These are phyloP conservation scores for Puccinia coronata DNA, from an alignment of 1,284 basidiomycete species.

Conservation along the genomic window DNA sequence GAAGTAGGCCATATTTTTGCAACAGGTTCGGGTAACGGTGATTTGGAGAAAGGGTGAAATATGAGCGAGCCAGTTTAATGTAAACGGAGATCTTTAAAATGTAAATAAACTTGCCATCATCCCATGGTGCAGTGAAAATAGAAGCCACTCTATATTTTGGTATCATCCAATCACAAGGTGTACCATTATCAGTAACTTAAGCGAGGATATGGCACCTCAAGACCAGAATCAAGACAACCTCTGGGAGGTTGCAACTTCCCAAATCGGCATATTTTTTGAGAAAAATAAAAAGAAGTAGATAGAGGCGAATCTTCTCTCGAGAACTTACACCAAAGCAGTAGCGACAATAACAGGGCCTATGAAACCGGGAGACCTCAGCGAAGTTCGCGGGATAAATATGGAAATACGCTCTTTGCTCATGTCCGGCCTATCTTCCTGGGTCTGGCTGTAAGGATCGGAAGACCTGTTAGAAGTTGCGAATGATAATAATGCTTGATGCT, in stretches of 20 bases:
- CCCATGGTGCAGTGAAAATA: slow-evolving; percentile 43
- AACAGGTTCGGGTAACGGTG: background rate
- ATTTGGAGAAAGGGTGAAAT: background rate
- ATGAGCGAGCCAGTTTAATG: background rate
- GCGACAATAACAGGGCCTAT: slow-evolving; percentile 35
- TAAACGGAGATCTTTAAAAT: background rate
- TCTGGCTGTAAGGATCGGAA: background rate
- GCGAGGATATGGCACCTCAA: background rate
- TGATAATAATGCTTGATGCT: no score
- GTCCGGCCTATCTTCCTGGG: background rate
- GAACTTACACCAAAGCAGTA: slow-evolving; percentile 28
- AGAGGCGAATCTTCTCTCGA: background rate
- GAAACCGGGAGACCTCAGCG: slow-evolving; percentile 38
- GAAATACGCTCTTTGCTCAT: slow-evolving; percentile 13
- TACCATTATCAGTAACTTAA: background rate
- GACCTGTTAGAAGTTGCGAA: background rate
- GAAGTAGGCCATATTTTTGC: background rate
- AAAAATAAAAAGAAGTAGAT: no score
- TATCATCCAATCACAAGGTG: background rate
- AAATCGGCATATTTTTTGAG: background rate
- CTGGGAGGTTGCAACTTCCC: background rate
- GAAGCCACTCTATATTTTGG: slow-evolving; percentile 30
- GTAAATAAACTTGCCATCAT: slow-evolving; percentile 28
- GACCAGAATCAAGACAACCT: background rate
- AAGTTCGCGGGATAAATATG: slow-evolving; percentile 38